A percentile compares a stretch with the other conserved stretches of the same genome.
Conservation (phyloP, 179 eudicot genomes). For the Beta corolliflora region DNA sequence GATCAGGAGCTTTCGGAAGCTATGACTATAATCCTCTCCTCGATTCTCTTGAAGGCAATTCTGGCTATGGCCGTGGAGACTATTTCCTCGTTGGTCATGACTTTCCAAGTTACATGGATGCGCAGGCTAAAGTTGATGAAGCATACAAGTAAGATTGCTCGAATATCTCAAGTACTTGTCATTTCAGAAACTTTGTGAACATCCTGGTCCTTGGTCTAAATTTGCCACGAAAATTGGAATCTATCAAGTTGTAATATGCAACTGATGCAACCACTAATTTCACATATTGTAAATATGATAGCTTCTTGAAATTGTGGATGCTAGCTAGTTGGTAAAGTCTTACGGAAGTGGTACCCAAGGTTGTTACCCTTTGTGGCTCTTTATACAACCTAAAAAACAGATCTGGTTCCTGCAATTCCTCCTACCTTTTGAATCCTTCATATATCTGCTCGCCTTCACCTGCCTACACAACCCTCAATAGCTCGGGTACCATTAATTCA, state of each 20-base stretch:
- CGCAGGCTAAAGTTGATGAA: slow-evolving; percentile 85
- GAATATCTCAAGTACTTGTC: neutral
- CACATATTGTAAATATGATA: neutral
- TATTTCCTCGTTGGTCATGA: slow-evolving; percentile 95
- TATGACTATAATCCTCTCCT: slow-evolving; percentile 95
- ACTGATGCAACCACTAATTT: neutral
- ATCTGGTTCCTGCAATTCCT: neutral
- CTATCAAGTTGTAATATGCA: neutral
- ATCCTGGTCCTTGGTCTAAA: neutral
- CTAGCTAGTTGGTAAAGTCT: neutral
- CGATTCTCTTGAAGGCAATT: slow-evolving; percentile 86
- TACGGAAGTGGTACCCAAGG: neutral
- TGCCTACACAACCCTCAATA: neutral
- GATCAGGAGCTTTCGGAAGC: slow-evolving; percentile 94
- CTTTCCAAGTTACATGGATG: slow-evolving; percentile 90
- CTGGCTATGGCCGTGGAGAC: slow-evolving; percentile 94
- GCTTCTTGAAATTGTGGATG: neutral
- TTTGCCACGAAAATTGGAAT: neutral
- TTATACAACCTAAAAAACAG: neutral
- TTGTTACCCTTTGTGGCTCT: neutral
- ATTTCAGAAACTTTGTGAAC: neutral
- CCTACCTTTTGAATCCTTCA: neutral
- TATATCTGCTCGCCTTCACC: neutral
- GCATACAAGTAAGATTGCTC: slow-evolving; percentile 81
- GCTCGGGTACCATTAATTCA: neutral